Evolutionary conservation across 306 rosid genomes (phyloP).

Genomic region (Vigna unguiculata): DNA sequence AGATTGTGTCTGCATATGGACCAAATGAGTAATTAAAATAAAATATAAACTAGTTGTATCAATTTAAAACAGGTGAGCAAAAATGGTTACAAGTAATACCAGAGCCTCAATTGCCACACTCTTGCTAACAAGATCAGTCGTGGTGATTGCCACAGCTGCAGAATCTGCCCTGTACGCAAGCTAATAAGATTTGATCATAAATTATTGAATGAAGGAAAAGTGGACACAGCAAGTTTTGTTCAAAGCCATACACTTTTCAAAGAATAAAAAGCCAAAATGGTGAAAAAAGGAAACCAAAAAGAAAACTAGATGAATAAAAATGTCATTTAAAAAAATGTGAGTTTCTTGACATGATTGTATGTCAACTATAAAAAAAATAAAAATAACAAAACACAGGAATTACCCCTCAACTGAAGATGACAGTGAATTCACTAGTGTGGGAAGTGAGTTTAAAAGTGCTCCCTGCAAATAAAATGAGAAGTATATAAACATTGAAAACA

Average conservation of each 20-base stretch:
- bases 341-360: constrained; percentile 31
- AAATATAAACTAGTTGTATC: constrained; percentile 1
- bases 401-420: constrained; percentile 78
- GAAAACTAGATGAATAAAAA: background rate
- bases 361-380: constrained; percentile 9
- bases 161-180: constrained; percentile 77
- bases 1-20: no score
- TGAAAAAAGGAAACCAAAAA: background rate
- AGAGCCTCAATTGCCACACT: constrained; percentile 87
- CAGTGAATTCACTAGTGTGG: constrained; percentile 67
- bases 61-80: constrained; percentile 23
- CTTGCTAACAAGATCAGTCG: constrained; percentile 96
- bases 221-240: background rate
- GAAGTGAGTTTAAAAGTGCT: constrained; percentile 80
- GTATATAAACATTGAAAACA: constrained; percentile 21
- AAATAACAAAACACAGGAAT: constrained; percentile 30
- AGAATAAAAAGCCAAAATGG: constrained; percentile 25
- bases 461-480: constrained; percentile 63
- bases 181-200: constrained; percentile 51
- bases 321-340: background rate
- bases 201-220: constrained; percentile 11
- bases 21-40: background rate
- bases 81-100: constrained; percentile 56
- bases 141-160: constrained; percentile 96
- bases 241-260: constrained; percentile 9